Conservation (phyloP, 106 monocot species). For the Phalaenopsis aphrodite region DNA sequence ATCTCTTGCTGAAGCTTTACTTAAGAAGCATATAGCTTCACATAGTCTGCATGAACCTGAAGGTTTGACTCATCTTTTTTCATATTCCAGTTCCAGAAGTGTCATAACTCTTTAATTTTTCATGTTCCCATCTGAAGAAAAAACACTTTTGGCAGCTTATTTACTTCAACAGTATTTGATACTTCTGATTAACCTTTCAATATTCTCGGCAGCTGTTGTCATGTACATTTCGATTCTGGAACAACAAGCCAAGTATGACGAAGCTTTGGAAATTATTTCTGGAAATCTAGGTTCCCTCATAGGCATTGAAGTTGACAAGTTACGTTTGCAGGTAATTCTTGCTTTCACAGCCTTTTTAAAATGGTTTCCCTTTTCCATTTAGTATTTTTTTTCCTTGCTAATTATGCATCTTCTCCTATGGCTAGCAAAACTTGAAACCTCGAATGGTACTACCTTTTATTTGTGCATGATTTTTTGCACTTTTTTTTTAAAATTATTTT, state of each 20-base stretch:
- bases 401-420: neutral
- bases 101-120: neutral
- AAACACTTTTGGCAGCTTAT: neutral
- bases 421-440: neutral
- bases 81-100: neutral
- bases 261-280: constrained; percentile 77
- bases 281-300: constrained; percentile 80
- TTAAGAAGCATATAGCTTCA: constrained; percentile 71
- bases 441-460: neutral
- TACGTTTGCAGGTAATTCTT: constrained; percentile 88
- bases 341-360: neutral
- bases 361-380: neutral
- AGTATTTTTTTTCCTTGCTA: neutral
- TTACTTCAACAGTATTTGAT: neutral
- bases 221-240: constrained; percentile 90
- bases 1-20: constrained; percentile 73
- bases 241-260: constrained; percentile 76
- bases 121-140: neutral
- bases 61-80: constrained; percentile 43
- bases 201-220: constrained; percentile 50
- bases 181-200: neutral
- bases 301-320: constrained; percentile 80
- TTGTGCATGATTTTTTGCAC: neutral
- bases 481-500: neutral
- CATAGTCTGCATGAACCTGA: constrained; percentile 91